Percentiles rank a stretch among this genome's conserved stretches.
Evolutionary conservation across 1,284 basidiomycete genomes (phyloP).

Genomic region (Rhodotorula sp.): DNA sequence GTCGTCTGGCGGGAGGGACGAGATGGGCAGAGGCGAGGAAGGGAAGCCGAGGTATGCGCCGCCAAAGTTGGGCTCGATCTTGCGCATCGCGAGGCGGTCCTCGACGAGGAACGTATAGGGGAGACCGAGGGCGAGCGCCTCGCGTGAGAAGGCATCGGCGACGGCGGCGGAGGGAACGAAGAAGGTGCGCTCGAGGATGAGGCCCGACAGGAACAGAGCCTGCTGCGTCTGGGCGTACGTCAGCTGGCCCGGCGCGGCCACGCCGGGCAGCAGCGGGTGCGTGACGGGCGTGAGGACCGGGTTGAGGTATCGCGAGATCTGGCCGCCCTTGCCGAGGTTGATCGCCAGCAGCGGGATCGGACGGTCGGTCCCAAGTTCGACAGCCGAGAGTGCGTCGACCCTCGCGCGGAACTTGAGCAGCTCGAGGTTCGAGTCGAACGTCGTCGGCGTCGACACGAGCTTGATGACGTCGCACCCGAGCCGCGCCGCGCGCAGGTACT

Average conservation of each 20-base stretch:
- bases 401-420: slow-evolving; percentile 67
- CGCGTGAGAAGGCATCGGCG: slow-evolving; percentile 29
- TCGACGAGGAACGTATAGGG: slow-evolving; percentile 38
- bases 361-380: not conserved
- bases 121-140: slow-evolving; percentile 31
- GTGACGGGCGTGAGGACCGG: slow-evolving; percentile 84
- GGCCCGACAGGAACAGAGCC: slow-evolving; percentile 57
- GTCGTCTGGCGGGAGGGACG: slow-evolving; percentile 2
- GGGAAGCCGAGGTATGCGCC: slow-evolving; percentile 30
- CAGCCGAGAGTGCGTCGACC: slow-evolving; percentile 46
- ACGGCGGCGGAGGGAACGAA: slow-evolving; percentile 27
- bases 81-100: slow-evolving; percentile 21
- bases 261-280: slow-evolving; percentile 76
- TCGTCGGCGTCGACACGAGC: slow-evolving; percentile 79
- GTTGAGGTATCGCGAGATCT: slow-evolving; percentile 86
- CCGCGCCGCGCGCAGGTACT: slow-evolving; percentile 49
- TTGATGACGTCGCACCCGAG: slow-evolving; percentile 80
- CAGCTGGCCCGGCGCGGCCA: slow-evolving; percentile 90
- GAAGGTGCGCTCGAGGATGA: slow-evolving; percentile 40
- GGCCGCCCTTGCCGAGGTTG: slow-evolving; percentile 88
- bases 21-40: not conserved
- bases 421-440: slow-evolving; percentile 75
- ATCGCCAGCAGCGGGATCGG: slow-evolving; percentile 79
- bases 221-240: slow-evolving; percentile 81
- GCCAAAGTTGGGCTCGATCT: slow-evolving; percentile 28